These are phyloP conservation scores for Chlorella vulgaris DNA, from an alignment of 139 green algal genomes.

Conservation along the genomic window DNA sequence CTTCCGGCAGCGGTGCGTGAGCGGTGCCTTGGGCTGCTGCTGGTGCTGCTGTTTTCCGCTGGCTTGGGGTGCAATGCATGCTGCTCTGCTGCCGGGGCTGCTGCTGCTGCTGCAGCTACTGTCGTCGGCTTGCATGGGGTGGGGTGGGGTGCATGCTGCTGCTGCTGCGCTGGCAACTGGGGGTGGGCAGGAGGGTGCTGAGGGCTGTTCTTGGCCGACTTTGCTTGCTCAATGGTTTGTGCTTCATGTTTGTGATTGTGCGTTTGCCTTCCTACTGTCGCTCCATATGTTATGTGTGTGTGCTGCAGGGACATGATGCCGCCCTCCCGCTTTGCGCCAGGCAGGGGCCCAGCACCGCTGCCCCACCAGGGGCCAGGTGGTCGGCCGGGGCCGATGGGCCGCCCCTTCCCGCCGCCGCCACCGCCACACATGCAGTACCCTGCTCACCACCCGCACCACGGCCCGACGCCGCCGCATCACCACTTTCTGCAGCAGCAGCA, in stretches of 20 bases:
- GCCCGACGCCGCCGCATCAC: not conserved
- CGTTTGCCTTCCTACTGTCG: not conserved
- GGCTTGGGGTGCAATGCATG: not conserved
- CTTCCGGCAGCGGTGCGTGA: not conserved
- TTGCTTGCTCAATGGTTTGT: not conserved
- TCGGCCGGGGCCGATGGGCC: not conserved
- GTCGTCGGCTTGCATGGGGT: no score
- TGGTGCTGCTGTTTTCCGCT: not conserved
- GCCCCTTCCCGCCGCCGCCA: not conserved
- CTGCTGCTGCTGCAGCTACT: not conserved
- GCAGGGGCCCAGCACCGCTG: not conserved
- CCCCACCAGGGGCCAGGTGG: not conserved
- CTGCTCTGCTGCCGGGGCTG: not conserved
- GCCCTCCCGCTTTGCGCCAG: not conserved
- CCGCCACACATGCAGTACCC: not conserved
- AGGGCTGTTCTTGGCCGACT: no score
- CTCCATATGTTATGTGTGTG: not conserved
- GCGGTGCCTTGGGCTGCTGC: not conserved
- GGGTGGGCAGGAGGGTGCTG: no score
- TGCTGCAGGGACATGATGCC: constrained; percentile 19
- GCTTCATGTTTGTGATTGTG: not conserved
- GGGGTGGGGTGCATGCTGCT: no score
- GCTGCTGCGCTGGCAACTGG: no score
- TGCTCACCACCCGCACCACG: not conserved
- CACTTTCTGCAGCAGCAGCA: no score